Percentiles rank a stretch among this genome's conserved stretches.
Evolutionary conservation across 2,329 filamentous ascomycete genomes (phyloP).

Genomic region (Talaromyces sp.): DNA sequence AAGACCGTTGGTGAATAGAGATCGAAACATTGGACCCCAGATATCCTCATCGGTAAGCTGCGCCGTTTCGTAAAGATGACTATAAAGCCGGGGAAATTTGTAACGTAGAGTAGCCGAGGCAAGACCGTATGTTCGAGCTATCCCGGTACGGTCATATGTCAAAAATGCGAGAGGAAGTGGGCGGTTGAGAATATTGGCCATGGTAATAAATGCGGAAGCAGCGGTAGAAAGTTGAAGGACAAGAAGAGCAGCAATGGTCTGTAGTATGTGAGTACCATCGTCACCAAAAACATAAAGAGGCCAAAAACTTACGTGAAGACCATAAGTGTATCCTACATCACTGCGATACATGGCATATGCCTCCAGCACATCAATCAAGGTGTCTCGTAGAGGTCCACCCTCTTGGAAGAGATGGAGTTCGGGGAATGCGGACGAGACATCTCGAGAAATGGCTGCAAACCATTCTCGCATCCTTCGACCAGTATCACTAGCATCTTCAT

Average conservation of each 20-base stretch:
- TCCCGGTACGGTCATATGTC: constrained; percentile 52
- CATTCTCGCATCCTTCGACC: constrained; percentile 46
- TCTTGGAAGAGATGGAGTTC: constrained; percentile 55
- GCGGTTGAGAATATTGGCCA: constrained; percentile 59
- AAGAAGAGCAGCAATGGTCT: constrained; percentile 54
- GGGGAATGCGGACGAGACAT: constrained; percentile 52
- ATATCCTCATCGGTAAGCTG: constrained; percentile 40
- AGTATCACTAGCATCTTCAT: constrained; percentile 38
- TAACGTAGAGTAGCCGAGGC: constrained; percentile 54
- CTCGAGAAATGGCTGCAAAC: constrained; percentile 50
- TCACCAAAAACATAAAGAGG: background rate
- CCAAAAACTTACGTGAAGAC: constrained; percentile 49
- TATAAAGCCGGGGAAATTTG: constrained; percentile 52
- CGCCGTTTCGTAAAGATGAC: constrained; percentile 45
- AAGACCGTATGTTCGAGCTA: constrained; percentile 51
- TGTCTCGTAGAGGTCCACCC: constrained; percentile 50
- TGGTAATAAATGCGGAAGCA: constrained; percentile 51
- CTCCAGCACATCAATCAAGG: constrained; percentile 54
- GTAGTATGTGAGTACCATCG: constrained; percentile 8
- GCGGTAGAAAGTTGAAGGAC: constrained; percentile 52
- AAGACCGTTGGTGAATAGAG: constrained; percentile 49
- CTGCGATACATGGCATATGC: constrained; percentile 61
- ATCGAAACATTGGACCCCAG: constrained; percentile 52
- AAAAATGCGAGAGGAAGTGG: constrained; percentile 58
- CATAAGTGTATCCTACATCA: constrained; percentile 57